Base-by-base conservation (phyloP, 208 protist species). In the Leptomonas pyrrhocoris region DNA sequence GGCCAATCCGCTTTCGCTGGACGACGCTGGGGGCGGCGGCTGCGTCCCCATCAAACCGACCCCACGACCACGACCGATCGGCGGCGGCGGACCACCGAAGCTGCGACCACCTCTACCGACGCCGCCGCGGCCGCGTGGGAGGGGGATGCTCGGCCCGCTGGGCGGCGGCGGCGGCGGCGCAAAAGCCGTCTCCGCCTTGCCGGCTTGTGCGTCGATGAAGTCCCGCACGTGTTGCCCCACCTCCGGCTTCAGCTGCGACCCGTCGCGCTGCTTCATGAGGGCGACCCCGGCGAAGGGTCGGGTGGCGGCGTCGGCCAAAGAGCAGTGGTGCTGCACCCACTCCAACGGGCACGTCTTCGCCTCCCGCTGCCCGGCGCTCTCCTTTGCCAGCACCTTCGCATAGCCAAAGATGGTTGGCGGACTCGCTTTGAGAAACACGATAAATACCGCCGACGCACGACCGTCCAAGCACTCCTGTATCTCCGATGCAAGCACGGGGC, bases 301-400 rank as follows among this genome's bases (percentile, higher is more conserved):
- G 34, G 80, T 50, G 61, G 74, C 60, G n/a, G 53, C 21, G 49
- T 91, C 83, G 38, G 62, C 50, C 36, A 88, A 58, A 53, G 66
- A 81, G 31, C 87, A 77, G 70, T 83, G 70, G 66, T 90, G 83
- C 16, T 78, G 79, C 30, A 94, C 42, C 88, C 88, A 94, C 63
- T 89, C 78, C 15, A 94, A 67, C 5, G 56, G 67, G 66, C 71
- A 91, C 25, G 46, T 36, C 59, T 65, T 79, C 30, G 54, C 48
- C 28, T 69, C 50, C 42, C 75, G 61, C 6, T 19, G 38, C 38
- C 27, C 45, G 1, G 38, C 23, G 19, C 40, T 15, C 48, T 49
- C 69, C 43, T 21, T 40, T 12, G 82, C 68, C 45, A 85, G 73
- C 12, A 91, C 62, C 9, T 66, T 73, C 23, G 76, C 88, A 40